phyloP scores from a whole-genome alignment of 257 asterid genomes.

The Ocimum tenuiflorum region DNA sequence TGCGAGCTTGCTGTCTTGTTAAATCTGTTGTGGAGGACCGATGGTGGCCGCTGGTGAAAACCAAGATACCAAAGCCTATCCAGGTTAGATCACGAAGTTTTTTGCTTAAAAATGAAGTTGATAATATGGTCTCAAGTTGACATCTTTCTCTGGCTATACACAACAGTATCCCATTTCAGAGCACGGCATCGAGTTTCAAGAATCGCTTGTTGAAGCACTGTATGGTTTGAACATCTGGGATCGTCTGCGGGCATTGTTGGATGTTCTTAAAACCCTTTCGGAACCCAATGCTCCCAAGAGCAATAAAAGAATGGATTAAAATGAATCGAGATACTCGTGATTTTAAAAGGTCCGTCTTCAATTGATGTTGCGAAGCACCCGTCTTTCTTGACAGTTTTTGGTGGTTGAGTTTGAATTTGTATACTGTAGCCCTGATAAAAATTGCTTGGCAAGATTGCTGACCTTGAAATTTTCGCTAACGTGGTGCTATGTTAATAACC shows the following conservation, averaged over 20 bases:
- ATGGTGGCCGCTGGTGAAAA: slow-evolving; percentile 92
- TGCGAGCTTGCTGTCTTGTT: slow-evolving; percentile 93
- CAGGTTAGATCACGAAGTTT: slow-evolving; percentile 41
- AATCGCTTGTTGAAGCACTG: slow-evolving; percentile 65
- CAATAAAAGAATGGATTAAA: slow-evolving; percentile 41
- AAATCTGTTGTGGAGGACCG: slow-evolving; percentile 92
- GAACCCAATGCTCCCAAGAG: slow-evolving; percentile 44
- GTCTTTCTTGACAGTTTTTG: no score
- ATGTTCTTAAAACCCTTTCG: slow-evolving; percentile 59
- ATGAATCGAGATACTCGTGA: not conserved
- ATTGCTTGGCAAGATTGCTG: no score
- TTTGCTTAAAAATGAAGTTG: not conserved
- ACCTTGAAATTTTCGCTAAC: no score
- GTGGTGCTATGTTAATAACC: no score
- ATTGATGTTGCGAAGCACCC: no score
- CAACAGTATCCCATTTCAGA: slow-evolving; percentile 88
- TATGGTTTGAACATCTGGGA: slow-evolving; percentile 76
- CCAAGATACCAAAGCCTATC: slow-evolving; percentile 91
- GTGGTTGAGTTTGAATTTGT: no score
- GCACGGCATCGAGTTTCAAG: slow-evolving; percentile 73
- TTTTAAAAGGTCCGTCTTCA: not conserved
- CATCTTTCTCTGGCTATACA: slow-evolving; percentile 7
- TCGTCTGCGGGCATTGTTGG: slow-evolving; percentile 64
- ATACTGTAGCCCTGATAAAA: no score
- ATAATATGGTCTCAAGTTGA: slow-evolving; percentile 3